Evolutionary conservation across 257 asterid species (phyloP).

Genomic region (Nicotiana attenuata): DNA sequence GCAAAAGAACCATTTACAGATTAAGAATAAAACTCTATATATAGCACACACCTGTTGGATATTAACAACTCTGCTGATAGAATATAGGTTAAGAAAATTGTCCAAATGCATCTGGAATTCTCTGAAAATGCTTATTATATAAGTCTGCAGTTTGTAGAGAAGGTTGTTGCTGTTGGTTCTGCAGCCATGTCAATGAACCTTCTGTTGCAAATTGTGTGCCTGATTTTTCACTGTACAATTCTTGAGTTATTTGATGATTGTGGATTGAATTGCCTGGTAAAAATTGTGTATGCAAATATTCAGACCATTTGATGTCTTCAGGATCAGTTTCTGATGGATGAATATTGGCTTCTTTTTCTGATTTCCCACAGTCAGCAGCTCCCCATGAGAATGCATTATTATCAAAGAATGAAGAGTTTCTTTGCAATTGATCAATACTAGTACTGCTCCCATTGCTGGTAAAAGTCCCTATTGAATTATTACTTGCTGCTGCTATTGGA

Average conservation of each 20-base stretch:
- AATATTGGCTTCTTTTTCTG: conserved; percentile 28
- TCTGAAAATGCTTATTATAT: conserved; percentile 53
- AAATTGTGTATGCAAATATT: conserved; percentile 63
- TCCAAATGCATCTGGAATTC: conserved; percentile 51
- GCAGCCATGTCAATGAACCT: conserved; percentile 32
- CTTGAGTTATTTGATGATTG: conserved; percentile 26
- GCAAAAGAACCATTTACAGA: conserved; percentile 58
- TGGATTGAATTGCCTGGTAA: conserved; percentile 27
- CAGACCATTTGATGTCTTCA: conserved; percentile 62
- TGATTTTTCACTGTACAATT: conserved; percentile 31
- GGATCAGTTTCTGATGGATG: conserved; percentile 17
- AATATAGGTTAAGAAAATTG: conserved; percentile 45
- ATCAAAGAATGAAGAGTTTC: conserved; percentile 28
- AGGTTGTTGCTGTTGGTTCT: conserved; percentile 33
- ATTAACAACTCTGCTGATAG: not conserved
- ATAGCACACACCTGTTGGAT: conserved; percentile 38
- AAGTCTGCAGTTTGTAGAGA: conserved; percentile 34
- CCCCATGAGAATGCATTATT: conserved; percentile 34
- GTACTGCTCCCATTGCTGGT: not conserved
- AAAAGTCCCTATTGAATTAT: conserved; percentile 1
- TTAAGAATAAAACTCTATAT: conserved; percentile 38
- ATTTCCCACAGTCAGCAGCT: conserved; percentile 23
- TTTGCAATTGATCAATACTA: conserved; percentile 18
- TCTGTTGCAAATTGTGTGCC: conserved; percentile 21
- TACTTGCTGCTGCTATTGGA: not conserved